Evolutionary conservation across 192 early-diverging fungal species (phyloP).

Genomic region (Spinellus fusiger): DNA sequence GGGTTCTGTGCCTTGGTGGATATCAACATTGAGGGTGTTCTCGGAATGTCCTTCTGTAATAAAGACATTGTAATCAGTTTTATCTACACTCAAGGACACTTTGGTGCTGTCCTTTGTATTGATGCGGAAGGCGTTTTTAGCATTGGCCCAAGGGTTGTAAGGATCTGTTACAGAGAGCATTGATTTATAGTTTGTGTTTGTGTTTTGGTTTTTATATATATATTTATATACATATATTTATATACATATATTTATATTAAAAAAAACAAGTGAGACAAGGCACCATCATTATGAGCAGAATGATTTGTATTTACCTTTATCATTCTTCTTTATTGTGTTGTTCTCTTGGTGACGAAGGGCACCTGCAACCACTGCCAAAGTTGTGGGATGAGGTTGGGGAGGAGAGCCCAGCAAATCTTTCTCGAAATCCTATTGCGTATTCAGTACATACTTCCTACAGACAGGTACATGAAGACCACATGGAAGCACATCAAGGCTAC

Average conservation of each 20-base stretch:
- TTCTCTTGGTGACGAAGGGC: slow-evolving; percentile 33
- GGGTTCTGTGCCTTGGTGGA: slow-evolving; percentile 20
- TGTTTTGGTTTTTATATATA: too few relatives aligned
- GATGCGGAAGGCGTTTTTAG: slow-evolving; percentile 41
- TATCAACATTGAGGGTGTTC: slow-evolving; percentile 30
- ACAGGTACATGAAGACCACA: neutral
- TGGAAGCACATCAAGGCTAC: too few relatives aligned
- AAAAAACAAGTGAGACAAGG: neutral
- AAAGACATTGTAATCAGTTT: slow-evolving; percentile 30
- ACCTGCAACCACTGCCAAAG: slow-evolving; percentile 66
- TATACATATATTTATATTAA: neutral
- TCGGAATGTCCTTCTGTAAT: slow-evolving; percentile 27
- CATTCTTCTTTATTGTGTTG: neutral
- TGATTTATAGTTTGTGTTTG: too few relatives aligned
- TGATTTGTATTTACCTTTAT: slow-evolving; percentile 12
- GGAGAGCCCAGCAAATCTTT: slow-evolving; percentile 51
- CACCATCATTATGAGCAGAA: neutral
- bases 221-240: neutral
- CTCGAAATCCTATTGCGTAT: slow-evolving; percentile 67
- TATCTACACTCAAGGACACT: slow-evolving; percentile 30
- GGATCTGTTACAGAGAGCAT: slow-evolving; percentile 10
- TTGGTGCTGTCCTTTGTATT: slow-evolving; percentile 15
- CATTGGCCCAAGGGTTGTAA: slow-evolving; percentile 20
- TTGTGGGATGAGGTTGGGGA: slow-evolving; percentile 25
- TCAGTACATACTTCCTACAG: too few relatives aligned